Evolutionary conservation across 495 filamentous ascomycete genomes (phyloP), one percentile per base, ranked within the genome.

Genomic region (Halenospora varia): DNA sequence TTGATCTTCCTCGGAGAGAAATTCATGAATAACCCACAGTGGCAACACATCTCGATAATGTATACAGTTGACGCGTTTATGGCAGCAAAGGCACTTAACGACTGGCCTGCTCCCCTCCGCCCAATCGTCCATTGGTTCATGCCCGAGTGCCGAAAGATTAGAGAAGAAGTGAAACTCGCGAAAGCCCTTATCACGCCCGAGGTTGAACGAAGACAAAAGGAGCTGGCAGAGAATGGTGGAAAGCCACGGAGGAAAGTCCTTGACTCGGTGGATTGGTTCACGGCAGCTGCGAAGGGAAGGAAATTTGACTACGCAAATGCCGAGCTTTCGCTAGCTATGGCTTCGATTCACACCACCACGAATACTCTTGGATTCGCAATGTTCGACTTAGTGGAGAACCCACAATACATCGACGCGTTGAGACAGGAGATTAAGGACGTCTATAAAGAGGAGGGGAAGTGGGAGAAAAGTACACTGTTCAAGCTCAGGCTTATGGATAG

Each of bases 401-500:
- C 71, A 6, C 72, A 75, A 18, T 59, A 77, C 19, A 54, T 71
- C 10, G 53, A 72, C 17, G 60, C 62, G 20, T 65, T 78, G 24
- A 65, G 74, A 2, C 57, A 75, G 9, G 76, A 77, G 64, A 67
- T 75, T 46, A 59, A 67, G 40, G 59, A 66, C 25, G 75, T 75
- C 15, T 62, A 72, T 22, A 57, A 62, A 26, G 39, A 26, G 39
- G 46, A 71, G 15, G 67, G 67, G 10, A 70, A 66, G 15, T 70
- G 80, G 68, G 73, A 74, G 29, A 82, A 78, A 67, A 71, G 71
- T 15, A 75, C 73, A 3, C 40, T 81, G 19, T 68, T 70, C 20
- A 80, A 81, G 61, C 62, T 83, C 54, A 76, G 73, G 62, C 62
- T 78, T 48, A 71, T 83, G 74, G 77, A 80, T 50, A 75, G 72